Conservation (phyloP, 169 alveolate genomes). For the Blepharisma undulans region DNA sequence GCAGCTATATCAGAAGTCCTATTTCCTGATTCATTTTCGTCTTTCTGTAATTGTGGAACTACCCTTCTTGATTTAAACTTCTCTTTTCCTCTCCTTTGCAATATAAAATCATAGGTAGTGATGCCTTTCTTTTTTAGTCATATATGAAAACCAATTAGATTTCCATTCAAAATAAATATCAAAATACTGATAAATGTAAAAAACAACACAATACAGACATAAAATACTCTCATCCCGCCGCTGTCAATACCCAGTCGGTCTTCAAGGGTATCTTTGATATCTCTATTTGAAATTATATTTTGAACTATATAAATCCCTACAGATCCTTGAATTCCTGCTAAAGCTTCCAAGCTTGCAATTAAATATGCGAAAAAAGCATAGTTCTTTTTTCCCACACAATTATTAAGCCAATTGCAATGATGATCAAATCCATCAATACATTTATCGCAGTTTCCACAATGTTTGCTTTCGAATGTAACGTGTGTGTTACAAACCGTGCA, state of each 20-base stretch:
- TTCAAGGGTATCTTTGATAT: background rate
- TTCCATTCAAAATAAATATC: constrained; percentile 34
- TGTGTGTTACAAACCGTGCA: constrained; percentile 43
- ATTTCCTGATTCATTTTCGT: background rate
- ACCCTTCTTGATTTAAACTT: background rate
- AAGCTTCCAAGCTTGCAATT: background rate
- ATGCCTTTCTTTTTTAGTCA: constrained; percentile 55
- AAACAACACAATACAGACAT: background rate
- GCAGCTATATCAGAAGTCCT: background rate
- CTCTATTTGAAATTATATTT: background rate
- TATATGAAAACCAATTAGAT: constrained; percentile 52
- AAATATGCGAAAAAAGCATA: constrained; percentile 41
- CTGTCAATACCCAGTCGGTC: background rate
- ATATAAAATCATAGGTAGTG: constrained; percentile 61
- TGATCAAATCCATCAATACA: constrained; percentile 52
- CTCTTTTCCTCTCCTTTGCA: background rate
- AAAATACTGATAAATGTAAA: background rate
- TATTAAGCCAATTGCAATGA: constrained; percentile 60
- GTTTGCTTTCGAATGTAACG: constrained; percentile 44
- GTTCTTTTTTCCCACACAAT: constrained; percentile 64
- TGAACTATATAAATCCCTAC: background rate
- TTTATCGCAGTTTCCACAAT: constrained; percentile 54
- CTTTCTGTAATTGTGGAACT: background rate
- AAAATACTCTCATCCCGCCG: background rate
- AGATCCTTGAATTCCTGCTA: background rate